Percentiles rank a stretch among this genome's conserved stretches.
Conservation (phyloP, 192 early-diverging fungal species). For the Coemansia sp. region DNA sequence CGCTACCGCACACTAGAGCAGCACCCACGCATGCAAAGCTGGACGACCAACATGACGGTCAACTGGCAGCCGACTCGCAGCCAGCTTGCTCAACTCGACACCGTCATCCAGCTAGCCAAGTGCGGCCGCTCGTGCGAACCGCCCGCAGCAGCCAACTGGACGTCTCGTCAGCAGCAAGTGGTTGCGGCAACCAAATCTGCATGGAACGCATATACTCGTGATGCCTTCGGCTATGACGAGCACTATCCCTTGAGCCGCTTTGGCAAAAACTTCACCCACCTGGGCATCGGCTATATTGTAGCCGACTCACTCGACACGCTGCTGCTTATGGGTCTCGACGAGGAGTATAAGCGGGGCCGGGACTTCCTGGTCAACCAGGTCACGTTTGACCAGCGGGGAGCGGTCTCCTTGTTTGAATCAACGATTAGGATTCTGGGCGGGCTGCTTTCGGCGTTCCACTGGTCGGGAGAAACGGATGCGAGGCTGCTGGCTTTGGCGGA, state of each 20-base stretch:
- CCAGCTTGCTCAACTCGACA: constrained; percentile 24
- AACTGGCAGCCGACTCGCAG: constrained; percentile 27
- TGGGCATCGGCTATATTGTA: constrained; percentile 76
- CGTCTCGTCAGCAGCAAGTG: constrained; percentile 57
- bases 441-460: constrained; percentile 71
- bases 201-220: constrained; percentile 76
- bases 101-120: constrained; percentile 18
- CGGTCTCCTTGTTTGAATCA: constrained; percentile 78
- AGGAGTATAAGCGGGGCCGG: constrained; percentile 70
- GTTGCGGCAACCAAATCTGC: constrained; percentile 68
- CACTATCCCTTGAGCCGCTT: constrained; percentile 68
- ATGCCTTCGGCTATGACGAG: constrained; percentile 86
- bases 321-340: constrained; percentile 67
- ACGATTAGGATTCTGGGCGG: constrained; percentile 86
- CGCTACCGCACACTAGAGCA: neutral
- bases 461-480: constrained; percentile 54
- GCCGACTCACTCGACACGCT: constrained; percentile 89
- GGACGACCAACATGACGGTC: neutral
- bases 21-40: neutral
- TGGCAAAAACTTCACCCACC: constrained; percentile 62
- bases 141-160: constrained; percentile 26
- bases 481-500: constrained; percentile 66
- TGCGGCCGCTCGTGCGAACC: neutral
- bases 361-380: constrained; percentile 64
- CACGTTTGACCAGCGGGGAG: constrained; percentile 60